A percentile compares a stretch with the other conserved stretches of the same genome.
Conservation (phyloP, 2,329 filamentous ascomycete species). For the Xylaria sp. region DNA sequence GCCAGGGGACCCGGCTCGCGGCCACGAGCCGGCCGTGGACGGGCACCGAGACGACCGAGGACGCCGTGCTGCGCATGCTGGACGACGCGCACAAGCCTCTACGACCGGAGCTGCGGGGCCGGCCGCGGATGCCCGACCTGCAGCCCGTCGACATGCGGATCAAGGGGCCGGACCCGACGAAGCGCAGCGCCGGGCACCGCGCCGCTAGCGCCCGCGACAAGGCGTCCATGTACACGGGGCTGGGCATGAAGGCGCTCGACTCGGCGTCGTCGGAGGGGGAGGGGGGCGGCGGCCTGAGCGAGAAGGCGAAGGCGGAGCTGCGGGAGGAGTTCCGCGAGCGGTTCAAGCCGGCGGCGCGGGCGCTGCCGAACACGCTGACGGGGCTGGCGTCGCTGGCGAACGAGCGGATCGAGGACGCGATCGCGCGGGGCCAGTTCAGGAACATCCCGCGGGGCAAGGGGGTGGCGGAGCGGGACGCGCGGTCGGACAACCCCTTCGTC, state of each 20-base stretch:
- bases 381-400: conserved; percentile 85
- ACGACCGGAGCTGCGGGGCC: conserved; percentile 50
- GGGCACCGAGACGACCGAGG: conserved; percentile 73
- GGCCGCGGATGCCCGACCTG: conserved; percentile 45
- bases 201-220: conserved; percentile 60
- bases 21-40: conserved; percentile 75
- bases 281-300: conserved; percentile 56
- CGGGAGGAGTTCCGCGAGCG: conserved; percentile 77
- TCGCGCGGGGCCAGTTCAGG: conserved; percentile 84
- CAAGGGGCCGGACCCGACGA: conserved; percentile 42
- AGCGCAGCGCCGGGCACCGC: conserved; percentile 48
- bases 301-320: conserved; percentile 73
- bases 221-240: conserved; percentile 53
- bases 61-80: conserved; percentile 82
- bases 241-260: conserved; percentile 53
- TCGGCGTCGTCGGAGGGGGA: too few species aligned
- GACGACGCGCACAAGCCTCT: conserved; percentile 78
- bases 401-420: conserved; percentile 88
- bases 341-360: conserved; percentile 72
- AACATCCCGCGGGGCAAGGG: conserved; percentile 80
- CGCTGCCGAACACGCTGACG: conserved; percentile 74
- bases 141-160: conserved; percentile 58
- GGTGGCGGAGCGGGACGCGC: conserved; percentile 80
- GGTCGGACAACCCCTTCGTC: conserved; percentile 84
- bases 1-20: conserved; percentile 67